Percentiles rank a stretch among this genome's conserved stretches.
Conservation (phyloP, 768 basidiomycete species). For the Kwoniella dendrophila region DNA sequence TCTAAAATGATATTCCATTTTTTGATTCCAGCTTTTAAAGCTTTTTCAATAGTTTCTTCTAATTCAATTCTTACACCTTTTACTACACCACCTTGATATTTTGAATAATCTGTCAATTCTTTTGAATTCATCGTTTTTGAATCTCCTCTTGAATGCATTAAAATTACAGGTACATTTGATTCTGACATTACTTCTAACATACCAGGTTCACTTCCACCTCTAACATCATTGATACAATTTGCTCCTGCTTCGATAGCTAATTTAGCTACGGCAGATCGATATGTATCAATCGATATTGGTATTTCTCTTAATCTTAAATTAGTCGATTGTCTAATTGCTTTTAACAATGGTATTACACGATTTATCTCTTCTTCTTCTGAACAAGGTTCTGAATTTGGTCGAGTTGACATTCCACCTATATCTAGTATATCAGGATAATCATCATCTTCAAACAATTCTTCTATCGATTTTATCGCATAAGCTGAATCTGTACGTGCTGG, state of each 20-base stretch:
- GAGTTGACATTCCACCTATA: slow-evolving; percentile 90
- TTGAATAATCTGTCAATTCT: slow-evolving; percentile 58
- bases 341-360: slow-evolving; percentile 73
- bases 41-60: slow-evolving; percentile 54
- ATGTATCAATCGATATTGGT: slow-evolving; percentile 83
- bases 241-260: slow-evolving; percentile 78
- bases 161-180: slow-evolving; percentile 73
- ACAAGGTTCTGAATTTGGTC: slow-evolving; percentile 63
- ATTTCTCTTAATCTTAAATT: slow-evolving; percentile 44
- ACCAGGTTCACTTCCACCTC: slow-evolving; percentile 65
- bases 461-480: slow-evolving; percentile 61
- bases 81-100: slow-evolving; percentile 60
- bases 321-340: slow-evolving; percentile 60
- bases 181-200: slow-evolving; percentile 72
- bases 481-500: slow-evolving; percentile 62
- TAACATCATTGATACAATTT: slow-evolving; percentile 91
- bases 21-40: slow-evolving; percentile 65
- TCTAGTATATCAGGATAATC: slow-evolving; percentile 75
- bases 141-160: slow-evolving; percentile 94
- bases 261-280: slow-evolving; percentile 77
- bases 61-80: slow-evolving; percentile 73
- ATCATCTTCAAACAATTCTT: slow-evolving; percentile 15
- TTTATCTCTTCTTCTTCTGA: slow-evolving; percentile 72
- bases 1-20: slow-evolving; percentile 88
- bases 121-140: slow-evolving; percentile 73